Conservation (phyloP, 805 yeast species). For the Scheffersomyces amazonensis region DNA sequence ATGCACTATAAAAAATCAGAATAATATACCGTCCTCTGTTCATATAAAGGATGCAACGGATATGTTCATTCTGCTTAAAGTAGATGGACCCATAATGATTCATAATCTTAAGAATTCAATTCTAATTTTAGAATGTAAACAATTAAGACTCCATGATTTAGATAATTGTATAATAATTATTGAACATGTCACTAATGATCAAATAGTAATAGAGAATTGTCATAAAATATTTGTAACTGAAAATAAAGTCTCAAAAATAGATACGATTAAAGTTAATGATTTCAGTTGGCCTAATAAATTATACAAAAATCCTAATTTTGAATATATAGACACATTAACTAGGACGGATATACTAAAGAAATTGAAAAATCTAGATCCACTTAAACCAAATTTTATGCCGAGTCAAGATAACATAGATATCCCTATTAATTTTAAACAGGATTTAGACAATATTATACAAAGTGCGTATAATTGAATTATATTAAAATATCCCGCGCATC, state of each 20-base stretch:
- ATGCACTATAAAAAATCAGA: background rate
- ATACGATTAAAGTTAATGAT: conserved; percentile 23
- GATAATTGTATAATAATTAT: conserved; percentile 12
- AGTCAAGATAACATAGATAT: no score
- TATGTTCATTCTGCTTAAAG: conserved; percentile 13
- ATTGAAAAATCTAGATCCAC: background rate
- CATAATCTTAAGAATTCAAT: conserved; percentile 16
- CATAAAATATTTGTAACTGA: conserved; percentile 5
- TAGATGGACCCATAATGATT: conserved; percentile 30
- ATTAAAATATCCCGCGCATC: no score
- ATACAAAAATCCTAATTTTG: conserved; percentile 6
- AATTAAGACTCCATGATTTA: conserved; percentile 24
- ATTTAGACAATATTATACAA: no score
- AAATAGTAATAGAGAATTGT: conserved; percentile 31
- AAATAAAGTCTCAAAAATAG: background rate
- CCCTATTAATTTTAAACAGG: no score
- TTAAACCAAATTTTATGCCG: background rate
- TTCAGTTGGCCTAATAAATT: conserved; percentile 22
- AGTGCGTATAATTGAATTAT: no score
- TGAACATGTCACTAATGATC: conserved; percentile 16
- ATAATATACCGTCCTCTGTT: conserved; percentile 11
- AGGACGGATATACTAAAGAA: no score
- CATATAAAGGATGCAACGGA: conserved; percentile 16
- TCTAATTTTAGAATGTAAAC: conserved; percentile 24
- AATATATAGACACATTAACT: no score